Base-by-base conservation (phyloP, 1,284 basidiomycete genomes). In the Gymnopus androsaceus region DNA sequence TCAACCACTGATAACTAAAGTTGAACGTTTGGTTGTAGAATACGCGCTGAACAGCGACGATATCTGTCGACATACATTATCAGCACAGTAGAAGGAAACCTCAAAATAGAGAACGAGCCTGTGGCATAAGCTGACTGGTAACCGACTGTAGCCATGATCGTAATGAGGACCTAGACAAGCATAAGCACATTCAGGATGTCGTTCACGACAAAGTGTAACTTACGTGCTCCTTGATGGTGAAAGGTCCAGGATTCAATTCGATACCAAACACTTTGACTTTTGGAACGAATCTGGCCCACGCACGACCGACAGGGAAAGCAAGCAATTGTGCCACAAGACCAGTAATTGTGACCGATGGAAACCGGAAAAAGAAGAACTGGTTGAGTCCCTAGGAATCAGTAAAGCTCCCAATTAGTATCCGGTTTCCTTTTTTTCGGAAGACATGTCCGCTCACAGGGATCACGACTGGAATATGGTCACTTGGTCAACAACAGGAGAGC, bases 61-160 rank as follows among this genome's bases (percentile, higher is more conserved):
- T 86, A 67, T 92, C 88, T 2, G n/a, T n/a, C n/a, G n/a, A n/a
- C n/a, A n/a, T n/a, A n/a, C n/a, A n/a, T n/a, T n/a, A n/a, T n/a
- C n/a, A n/a, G n/a, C n/a, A n/a, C n/a, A n/a, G n/a, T n/a, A n/a
- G n/a, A n/a, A n/a, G n/a, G n/a, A n/a, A n/a, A n/a, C n/a, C n/a
- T n/a, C n/a, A n/a, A n/a, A n/a, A n/a, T n/a, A n/a, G n/a, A n/a
- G n/a, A n/a, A n/a, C n/a, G n/a, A n/a, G n/a, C n/a, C n/a, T n/a
- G 95, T 84, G 33, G 83, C 83, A 66, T 88, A 89, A 0, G 87
- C 87, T 28, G 81, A 82, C 15, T 70, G 66, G 15, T 77, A 68
- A 19, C 83, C 84, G 12, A 90, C 87, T 56, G 85, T 76, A 7
- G 89, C 86, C 90, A 95, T 95, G 69, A 95, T 88, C 6, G 88